Evolutionary conservation across 1,284 basidiomycete genomes (phyloP), one percentile per base, ranked within the genome.

Genomic region (Fomitopsis betulina): DNA sequence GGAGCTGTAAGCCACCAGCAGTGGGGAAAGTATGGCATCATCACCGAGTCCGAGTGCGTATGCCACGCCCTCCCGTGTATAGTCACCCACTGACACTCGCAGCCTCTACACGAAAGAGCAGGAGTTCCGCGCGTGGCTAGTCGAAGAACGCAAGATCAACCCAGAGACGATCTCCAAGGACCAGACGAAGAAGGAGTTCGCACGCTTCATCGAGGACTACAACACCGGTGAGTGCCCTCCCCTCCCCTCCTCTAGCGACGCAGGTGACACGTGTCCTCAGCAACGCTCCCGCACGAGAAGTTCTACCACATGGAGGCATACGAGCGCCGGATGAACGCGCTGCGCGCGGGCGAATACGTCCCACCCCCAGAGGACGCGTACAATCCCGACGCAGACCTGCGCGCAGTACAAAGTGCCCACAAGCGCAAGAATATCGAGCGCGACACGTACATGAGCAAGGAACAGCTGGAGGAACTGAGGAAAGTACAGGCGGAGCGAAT

Each of bases 21-120:
- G 62, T 96, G 92, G 91, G 94, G 94, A 15, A 93, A 91, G 71
- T 89, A 91, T 69, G 94, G 94, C 1, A 82, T 92, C 61, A 91
- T 96, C 60, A 83, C 81, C 35, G 93, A 94, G 67, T 73, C 83
- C 7, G 92, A 94, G 92, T 93, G 67, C 68, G 91, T 82, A 23
- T 17, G 13, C 38, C 45, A 2, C 5, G 13, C 45, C 23, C 7
- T 3, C 32, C 12, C n/a, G n/a, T 30, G 43, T 25, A 3, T 4
- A n/a, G 27, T 38, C 38, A n/a, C 13, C 51, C n/a, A 38, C 52
- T 57, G 8, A 45, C 50, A 32, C 52, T 4, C 4, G 32, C 33
- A 93, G 91, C 66, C 80, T 93, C 57, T 91, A 87, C 70, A 86
- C 79, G 49, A 94, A 93, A 68, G 83, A 82, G 33, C 81, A 86